A percentile compares a stretch with the other conserved stretches of the same genome.
These are phyloP conservation scores for Lipomyces yamadae DNA, from an alignment of 805 yeast species.

Conservation along the genomic window DNA sequence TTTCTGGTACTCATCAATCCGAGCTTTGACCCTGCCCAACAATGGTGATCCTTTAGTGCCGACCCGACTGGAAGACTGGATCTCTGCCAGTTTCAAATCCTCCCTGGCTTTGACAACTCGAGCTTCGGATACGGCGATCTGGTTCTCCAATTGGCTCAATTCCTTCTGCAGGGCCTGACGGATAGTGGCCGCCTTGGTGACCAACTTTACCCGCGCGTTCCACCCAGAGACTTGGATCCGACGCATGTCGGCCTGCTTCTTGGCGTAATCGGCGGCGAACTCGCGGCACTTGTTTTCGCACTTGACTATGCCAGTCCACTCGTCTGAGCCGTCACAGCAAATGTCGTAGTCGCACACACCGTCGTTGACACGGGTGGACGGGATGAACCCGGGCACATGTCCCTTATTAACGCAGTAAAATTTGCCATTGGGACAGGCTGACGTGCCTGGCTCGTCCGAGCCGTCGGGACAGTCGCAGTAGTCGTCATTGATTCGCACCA, in stretches of 20 bases:
- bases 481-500: constrained; percentile 77
- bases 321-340: constrained; percentile 97
- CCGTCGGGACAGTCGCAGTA: constrained; percentile 98
- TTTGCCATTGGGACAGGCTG: constrained; percentile 65
- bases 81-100: constrained; percentile 43
- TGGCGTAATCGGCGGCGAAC: constrained; percentile 51
- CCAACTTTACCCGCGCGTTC: constrained; percentile 44
- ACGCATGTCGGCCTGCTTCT: constrained; percentile 36
- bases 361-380: constrained; percentile 75
- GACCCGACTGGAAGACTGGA: constrained; percentile 18
- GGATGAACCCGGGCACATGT: constrained; percentile 63
- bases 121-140: constrained; percentile 37
- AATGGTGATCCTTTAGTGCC: constrained; percentile 22
- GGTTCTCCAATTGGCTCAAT: constrained; percentile 36
- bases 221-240: constrained; percentile 47
- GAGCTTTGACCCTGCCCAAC: constrained; percentile 21
- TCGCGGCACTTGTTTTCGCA: constrained; percentile 65
- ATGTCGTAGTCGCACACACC: constrained; percentile 87
- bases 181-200: constrained; percentile 42
- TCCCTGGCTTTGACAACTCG: constrained; percentile 41
- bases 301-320: constrained; percentile 49
- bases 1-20: constrained; percentile 30
- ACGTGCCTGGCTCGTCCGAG: constrained; percentile 94
- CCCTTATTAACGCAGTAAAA: constrained; percentile 85
- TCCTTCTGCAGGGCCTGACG: constrained; percentile 37